Evolutionary conservation across 2,329 filamentous ascomycete species (phyloP).

Genomic region (Paraconiothyrium sp.): DNA sequence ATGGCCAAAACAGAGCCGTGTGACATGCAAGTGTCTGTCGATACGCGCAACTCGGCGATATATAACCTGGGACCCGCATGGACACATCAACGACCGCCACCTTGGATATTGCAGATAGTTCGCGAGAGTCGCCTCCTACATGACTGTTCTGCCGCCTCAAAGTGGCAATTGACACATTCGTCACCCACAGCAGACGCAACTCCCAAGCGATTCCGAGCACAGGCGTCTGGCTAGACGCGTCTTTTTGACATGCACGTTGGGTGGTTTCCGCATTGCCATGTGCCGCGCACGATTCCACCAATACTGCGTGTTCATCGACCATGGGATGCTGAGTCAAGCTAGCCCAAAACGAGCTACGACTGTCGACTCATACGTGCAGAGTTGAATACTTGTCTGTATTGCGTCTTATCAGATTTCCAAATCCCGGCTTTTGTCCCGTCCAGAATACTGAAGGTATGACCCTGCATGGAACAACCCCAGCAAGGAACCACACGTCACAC

Average conservation of each 20-base stretch:
- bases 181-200: slow-evolving; percentile 1
- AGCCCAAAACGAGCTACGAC: slow-evolving; percentile 19
- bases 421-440: slow-evolving; percentile 2
- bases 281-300: slow-evolving; percentile 11
- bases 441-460: slow-evolving; percentile 12
- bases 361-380: slow-evolving; percentile 27
- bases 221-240: not conserved
- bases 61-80: not conserved
- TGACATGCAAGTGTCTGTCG: not conserved
- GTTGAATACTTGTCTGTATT: slow-evolving; percentile 21
- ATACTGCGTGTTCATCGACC: slow-evolving; percentile 10
- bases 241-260: not conserved
- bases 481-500: slow-evolving; percentile 3
- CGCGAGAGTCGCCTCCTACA: not conserved
- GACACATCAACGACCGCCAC: not conserved
- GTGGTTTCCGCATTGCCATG: not conserved
- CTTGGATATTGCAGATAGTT: not conserved
- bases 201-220: not conserved
- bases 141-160: slow-evolving; percentile 15
- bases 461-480: slow-evolving; percentile 16
- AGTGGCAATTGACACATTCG: slow-evolving; percentile 11
- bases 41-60: not conserved
- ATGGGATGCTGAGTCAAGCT: not conserved
- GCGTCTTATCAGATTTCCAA: slow-evolving; percentile 20
- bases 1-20: not conserved